These are phyloP conservation scores for Tilletia horrida DNA, from an alignment of 1,284 basidiomycete genomes.

Conservation along the genomic window DNA sequence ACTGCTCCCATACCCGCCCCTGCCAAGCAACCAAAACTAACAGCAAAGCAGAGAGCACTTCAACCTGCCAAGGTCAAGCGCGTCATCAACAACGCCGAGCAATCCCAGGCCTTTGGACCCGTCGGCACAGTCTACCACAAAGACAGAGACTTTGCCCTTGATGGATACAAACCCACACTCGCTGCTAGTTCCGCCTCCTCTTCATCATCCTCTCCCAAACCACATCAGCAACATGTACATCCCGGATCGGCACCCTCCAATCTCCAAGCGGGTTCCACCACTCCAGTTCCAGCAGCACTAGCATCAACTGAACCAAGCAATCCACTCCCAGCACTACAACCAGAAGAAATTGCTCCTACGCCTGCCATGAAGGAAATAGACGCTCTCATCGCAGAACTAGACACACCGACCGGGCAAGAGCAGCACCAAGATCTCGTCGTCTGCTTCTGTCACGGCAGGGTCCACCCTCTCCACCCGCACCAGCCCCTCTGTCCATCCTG, in stretches of 20 bases:
- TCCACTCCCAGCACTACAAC: not conserved
- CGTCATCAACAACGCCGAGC: not conserved
- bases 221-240: not conserved
- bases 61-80: constrained; percentile 10
- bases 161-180: not conserved
- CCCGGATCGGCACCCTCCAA: not conserved
- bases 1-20: not conserved
- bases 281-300: not conserved
- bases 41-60: not conserved
- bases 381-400: not conserved
- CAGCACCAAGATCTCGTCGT: not conserved
- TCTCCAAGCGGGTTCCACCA: not conserved
- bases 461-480: constrained; percentile 5
- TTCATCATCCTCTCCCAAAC: not conserved
- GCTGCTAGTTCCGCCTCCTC: not conserved
- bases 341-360: not conserved
- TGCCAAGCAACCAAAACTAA: not conserved
- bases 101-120: not conserved
- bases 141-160: not conserved
- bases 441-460: constrained; percentile 6
- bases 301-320: not conserved
- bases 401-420: not conserved
- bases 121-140: constrained; percentile 14
- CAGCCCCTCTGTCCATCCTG: constrained; percentile 5
- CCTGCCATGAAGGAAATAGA: constrained; percentile 9